A percentile compares a stretch with the other conserved stretches of the same genome.
phyloP scores from a whole-genome alignment of 2,329 filamentous ascomycete species.

The Atkinsonella texensis region DNA sequence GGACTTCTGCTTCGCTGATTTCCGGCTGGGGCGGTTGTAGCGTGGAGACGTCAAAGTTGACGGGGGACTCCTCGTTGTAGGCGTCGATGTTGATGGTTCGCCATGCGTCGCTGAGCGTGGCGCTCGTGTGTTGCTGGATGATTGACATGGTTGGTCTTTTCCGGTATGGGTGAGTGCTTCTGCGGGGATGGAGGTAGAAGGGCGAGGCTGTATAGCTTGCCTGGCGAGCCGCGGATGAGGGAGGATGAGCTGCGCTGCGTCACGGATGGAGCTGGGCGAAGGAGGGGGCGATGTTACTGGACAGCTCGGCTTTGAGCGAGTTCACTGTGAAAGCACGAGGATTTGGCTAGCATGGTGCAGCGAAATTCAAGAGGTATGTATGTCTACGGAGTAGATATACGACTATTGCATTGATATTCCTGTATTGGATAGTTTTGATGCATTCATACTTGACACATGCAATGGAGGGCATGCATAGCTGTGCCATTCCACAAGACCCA shows the following conservation, averaged over 20 bases:
- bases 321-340: not conserved
- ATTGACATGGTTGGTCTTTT: conserved; percentile 41
- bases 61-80: conserved; percentile 75
- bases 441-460: too few relatives aligned
- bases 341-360: not conserved
- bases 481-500: too few relatives aligned
- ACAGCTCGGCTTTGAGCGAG: not conserved
- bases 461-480: too few relatives aligned
- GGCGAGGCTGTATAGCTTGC: not conserved
- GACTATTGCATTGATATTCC: too few relatives aligned
- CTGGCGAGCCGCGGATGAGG: not conserved
- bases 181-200: not conserved
- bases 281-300: not conserved
- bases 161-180: not conserved
- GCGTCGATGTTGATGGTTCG: conserved; percentile 93
- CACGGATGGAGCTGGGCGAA: conserved; percentile 21
- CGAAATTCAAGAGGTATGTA: too few relatives aligned
- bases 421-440: too few relatives aligned
- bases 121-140: conserved; percentile 51
- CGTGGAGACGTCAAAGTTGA: conserved; percentile 83
- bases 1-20: conserved; percentile 65
- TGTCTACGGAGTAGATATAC: too few relatives aligned
- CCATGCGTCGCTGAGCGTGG: conserved; percentile 52
- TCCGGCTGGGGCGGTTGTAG: conserved; percentile 68
- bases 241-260: conserved; percentile 16